Evolutionary conservation across 495 filamentous ascomycete species (phyloP).

Genomic region (Tuber indicum): DNA sequence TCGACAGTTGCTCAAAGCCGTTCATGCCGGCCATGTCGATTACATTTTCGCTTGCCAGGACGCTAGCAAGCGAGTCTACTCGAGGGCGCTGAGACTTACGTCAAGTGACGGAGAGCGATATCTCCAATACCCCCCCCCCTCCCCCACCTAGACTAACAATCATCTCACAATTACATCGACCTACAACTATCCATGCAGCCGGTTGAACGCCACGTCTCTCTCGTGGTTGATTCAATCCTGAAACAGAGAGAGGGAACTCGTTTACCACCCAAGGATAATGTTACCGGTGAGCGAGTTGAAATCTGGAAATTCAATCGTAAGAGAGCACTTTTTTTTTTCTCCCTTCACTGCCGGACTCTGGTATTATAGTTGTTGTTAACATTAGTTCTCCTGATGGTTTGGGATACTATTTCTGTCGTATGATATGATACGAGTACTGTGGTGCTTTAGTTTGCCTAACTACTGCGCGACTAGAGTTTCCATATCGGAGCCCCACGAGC

Average conservation of each 20-base stretch:
- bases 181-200: neutral
- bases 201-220: neutral
- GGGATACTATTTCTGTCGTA: neutral
- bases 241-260: neutral
- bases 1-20: neutral
- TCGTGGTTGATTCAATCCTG: neutral
- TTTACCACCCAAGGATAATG: neutral
- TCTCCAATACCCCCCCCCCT: neutral
- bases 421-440: neutral
- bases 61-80: neutral
- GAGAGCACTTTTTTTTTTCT: neutral
- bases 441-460: neutral
- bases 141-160: neutral
- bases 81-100: neutral
- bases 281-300: neutral
- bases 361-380: neutral
- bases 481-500: neutral
- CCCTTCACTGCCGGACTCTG: neutral
- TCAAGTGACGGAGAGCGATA: neutral
- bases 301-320: neutral
- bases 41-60: neutral
- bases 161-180: neutral
- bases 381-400: neutral
- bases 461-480: neutral
- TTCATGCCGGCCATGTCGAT: neutral